Percentiles rank a stretch among this genome's conserved stretches.
Evolutionary conservation across 805 yeast species (phyloP).

Genomic region (Saturnispora halmiae): DNA sequence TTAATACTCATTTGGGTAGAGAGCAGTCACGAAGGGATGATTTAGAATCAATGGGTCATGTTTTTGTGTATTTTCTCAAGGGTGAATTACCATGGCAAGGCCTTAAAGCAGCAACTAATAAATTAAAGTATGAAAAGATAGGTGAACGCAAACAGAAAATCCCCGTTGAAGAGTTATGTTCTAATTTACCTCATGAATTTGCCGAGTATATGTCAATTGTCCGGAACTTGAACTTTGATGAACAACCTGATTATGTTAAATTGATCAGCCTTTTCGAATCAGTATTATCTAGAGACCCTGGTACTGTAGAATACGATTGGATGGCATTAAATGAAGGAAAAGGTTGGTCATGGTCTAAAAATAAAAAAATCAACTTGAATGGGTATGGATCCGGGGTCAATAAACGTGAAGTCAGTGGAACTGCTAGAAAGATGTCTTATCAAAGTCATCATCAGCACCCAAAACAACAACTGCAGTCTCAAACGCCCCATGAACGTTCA

Average conservation of each 20-base stretch:
- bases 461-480: slow-evolving; percentile 13
- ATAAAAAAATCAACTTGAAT: slow-evolving; percentile 70
- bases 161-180: slow-evolving; percentile 51
- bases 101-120: slow-evolving; percentile 79
- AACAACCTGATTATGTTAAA: slow-evolving; percentile 69
- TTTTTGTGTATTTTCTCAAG: slow-evolving; percentile 65
- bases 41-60: slow-evolving; percentile 74
- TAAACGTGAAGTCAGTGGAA: slow-evolving; percentile 9
- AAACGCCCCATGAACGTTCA: slow-evolving; percentile 7
- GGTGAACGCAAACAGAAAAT: slow-evolving; percentile 73
- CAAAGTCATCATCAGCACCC: slow-evolving; percentile 13
- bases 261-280: slow-evolving; percentile 52
- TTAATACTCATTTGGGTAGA: slow-evolving; percentile 78
- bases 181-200: slow-evolving; percentile 62
- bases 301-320: slow-evolving; percentile 52
- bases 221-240: slow-evolving; percentile 63
- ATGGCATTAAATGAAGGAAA: slow-evolving; percentile 68
- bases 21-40: slow-evolving; percentile 82
- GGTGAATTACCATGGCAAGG: slow-evolving; percentile 89
- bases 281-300: slow-evolving; percentile 28
- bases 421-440: slow-evolving; percentile 17
- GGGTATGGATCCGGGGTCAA: slow-evolving; percentile 51
- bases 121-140: slow-evolving; percentile 73
- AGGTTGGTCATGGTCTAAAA: slow-evolving; percentile 72
- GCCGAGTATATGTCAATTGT: slow-evolving; percentile 66